Conservation (phyloP, 768 basidiomycete genomes). For the Pholiota microspora region DNA sequence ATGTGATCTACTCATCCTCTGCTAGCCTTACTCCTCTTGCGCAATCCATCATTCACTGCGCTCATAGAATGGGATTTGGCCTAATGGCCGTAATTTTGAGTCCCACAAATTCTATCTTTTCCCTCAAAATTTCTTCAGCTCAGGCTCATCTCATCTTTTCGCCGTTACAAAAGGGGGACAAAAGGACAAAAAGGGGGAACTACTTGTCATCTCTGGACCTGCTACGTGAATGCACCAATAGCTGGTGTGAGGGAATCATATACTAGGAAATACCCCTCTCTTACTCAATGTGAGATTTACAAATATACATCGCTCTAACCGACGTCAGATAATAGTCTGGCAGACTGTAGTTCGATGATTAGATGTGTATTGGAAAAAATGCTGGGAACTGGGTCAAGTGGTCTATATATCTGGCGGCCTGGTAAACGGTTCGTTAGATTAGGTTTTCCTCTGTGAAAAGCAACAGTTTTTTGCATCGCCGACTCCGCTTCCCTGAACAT, state of each 20-base stretch:
- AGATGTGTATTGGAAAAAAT: not conserved
- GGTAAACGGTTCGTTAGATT: not conserved
- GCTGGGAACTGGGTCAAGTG: not conserved
- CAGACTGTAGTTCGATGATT: not conserved
- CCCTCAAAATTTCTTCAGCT: constrained; percentile 11
- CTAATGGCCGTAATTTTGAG: not conserved
- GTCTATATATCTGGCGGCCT: not conserved
- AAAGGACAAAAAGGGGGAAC: too few relatives aligned
- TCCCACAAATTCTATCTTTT: constrained; percentile 3
- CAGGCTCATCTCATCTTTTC: not conserved
- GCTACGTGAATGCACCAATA: not conserved
- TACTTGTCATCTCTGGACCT: not conserved
- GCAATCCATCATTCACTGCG: constrained; percentile 19
- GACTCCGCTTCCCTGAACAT: not conserved
- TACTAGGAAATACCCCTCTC: not conserved
- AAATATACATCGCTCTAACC: constrained; percentile 2
- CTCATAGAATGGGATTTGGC: constrained; percentile 14
- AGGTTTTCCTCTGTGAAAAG: not conserved
- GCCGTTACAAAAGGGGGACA: not conserved
- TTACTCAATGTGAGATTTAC: not conserved
- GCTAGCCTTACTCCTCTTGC: constrained; percentile 6
- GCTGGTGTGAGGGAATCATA: not conserved
- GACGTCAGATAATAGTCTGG: constrained; percentile 3
- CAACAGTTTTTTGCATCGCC: not conserved
- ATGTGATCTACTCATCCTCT: constrained; percentile 1